A percentile compares a stretch with the other conserved stretches of the same genome.
Evolutionary conservation across 2,329 filamentous ascomycete species (phyloP).

Genomic region (Cordyceps sp.): DNA sequence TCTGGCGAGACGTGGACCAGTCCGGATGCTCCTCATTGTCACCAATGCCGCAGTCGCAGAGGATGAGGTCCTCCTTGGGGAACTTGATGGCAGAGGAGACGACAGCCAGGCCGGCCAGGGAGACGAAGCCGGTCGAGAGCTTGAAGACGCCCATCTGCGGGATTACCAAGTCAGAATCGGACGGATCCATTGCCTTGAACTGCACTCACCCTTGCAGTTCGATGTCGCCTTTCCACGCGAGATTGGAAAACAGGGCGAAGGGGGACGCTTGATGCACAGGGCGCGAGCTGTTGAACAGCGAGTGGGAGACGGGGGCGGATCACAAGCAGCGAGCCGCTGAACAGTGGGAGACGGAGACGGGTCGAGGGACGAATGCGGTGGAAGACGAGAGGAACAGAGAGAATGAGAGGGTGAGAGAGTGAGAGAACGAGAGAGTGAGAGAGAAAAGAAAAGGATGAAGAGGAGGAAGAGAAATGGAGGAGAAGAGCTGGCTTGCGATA

Average conservation of each 20-base stretch:
- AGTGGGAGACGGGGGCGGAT: too few relatives aligned
- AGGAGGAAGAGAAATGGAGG: neutral
- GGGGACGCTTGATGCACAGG: too few relatives aligned
- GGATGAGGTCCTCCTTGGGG: slow-evolving; percentile 19
- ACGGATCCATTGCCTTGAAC: too few relatives aligned
- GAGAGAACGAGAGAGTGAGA: neutral
- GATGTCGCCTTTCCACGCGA: too few relatives aligned
- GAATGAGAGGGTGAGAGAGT: neutral
- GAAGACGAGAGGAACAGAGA: neutral
- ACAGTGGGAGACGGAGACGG: neutral
- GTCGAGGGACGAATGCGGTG: too few relatives aligned
- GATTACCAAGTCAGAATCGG: too few relatives aligned
- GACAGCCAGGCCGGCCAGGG: slow-evolving; percentile 9
- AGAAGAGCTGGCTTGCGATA: too few relatives aligned
- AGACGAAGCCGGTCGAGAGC: slow-evolving; percentile 6
- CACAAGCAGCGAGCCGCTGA: neutral
- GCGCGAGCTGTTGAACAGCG: too few relatives aligned
- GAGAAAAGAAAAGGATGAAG: neutral
- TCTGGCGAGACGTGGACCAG: slow-evolving; percentile 26
- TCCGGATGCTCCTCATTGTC: slow-evolving; percentile 20
- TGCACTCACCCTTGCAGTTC: too few relatives aligned
- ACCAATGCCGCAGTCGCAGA: slow-evolving; percentile 25
- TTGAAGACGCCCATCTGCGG: slow-evolving; percentile 9
- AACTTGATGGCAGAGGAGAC: slow-evolving; percentile 9
- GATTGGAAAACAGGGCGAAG: too few relatives aligned